Base-by-base conservation (phyloP, 1,284 basidiomycete genomes). In the Lignosus rhinocerotis region DNA sequence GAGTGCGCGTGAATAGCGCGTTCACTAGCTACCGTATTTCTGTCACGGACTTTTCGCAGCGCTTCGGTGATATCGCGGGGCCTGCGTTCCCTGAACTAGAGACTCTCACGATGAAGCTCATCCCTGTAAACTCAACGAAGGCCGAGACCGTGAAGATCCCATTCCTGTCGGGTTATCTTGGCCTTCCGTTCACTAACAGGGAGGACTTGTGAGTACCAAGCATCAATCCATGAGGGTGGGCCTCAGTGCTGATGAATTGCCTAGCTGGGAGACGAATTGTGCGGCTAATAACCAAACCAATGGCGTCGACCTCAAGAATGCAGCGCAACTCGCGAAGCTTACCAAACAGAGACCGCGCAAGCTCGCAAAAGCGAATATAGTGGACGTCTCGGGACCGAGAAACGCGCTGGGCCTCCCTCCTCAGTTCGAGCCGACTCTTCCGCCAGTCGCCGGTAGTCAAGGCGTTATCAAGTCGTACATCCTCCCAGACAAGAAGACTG, bases 251-350 rank as follows among this genome's bases (percentile, higher is more conserved):
- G 33, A 50, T 30, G 19, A 17, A 21, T 19, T 11, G 12, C 7
- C 30, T 58, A 86, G 84, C 76, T 88, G 86, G 85, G 73, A 68
- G 3, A 75, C 73, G 53, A 87, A 88, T 65, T 88, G 86, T 67
- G 82, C 76, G 11, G 84, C 82, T 0, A 84, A 75, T 42, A 66
- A 70, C 10, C 61, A 48, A 17, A 87, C 85, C 8, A 87, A 87
- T 66, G 85, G 85, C 11, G 72, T 82, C 31, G 83, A 87, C 64
- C 62, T 77, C 63, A 79, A 78, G 63, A 47, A 54, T 36, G 17
- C 30, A 1, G 51, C 38, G 0, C 25, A 41, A 17, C 38, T 58
- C 17, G 48, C 38, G 34, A 50, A 43, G 16, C 42, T 56, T 12
- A 47, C 43, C 19, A 30, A 21, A 54, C 58, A 53, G 55, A 59